phyloP scores from a whole-genome alignment of 805 yeast species.

The Jamesozyma piceae region DNA sequence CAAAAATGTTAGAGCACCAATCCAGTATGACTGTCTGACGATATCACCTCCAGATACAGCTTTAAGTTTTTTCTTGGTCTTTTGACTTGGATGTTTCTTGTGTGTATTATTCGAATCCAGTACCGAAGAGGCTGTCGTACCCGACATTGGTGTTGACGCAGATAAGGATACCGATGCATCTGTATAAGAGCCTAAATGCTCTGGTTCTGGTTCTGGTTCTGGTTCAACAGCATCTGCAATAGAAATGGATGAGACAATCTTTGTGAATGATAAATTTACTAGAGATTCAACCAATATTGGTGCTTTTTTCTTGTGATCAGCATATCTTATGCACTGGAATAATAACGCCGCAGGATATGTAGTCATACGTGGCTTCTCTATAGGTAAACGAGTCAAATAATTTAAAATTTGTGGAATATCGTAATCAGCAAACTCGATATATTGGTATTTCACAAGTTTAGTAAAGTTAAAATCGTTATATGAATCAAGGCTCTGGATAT shows the following conservation, averaged over 20 bases:
- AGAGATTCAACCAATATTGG: conserved; percentile 49
- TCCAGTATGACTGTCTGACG: conserved; percentile 75
- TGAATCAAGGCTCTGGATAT: conserved; percentile 1
- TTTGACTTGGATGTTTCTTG: not conserved
- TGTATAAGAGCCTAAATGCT: conserved; percentile 27
- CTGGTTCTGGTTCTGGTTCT: conserved; percentile 1
- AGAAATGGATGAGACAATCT: conserved; percentile 50
- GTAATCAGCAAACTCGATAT: conserved; percentile 51
- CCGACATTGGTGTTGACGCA: not conserved
- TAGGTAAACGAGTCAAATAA: conserved; percentile 51
- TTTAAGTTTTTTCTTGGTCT: not conserved
- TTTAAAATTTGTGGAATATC: conserved; percentile 65
- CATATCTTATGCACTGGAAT: conserved; percentile 62
- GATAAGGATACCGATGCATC: conserved; percentile 6
- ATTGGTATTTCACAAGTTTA: conserved; percentile 48
- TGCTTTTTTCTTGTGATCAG: conserved; percentile 44
- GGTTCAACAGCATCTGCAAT: not conserved
- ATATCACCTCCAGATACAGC: conserved; percentile 42
- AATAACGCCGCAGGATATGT: conserved; percentile 59
- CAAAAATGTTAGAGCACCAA: conserved; percentile 66
- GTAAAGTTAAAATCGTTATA: conserved; percentile 42
- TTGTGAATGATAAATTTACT: conserved; percentile 49
- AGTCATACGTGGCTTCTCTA: conserved; percentile 38
- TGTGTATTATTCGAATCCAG: not conserved
- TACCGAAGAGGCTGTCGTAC: not conserved